Conservation (phyloP, 345 rosid species). For the Melastoma malabathricum region DNA sequence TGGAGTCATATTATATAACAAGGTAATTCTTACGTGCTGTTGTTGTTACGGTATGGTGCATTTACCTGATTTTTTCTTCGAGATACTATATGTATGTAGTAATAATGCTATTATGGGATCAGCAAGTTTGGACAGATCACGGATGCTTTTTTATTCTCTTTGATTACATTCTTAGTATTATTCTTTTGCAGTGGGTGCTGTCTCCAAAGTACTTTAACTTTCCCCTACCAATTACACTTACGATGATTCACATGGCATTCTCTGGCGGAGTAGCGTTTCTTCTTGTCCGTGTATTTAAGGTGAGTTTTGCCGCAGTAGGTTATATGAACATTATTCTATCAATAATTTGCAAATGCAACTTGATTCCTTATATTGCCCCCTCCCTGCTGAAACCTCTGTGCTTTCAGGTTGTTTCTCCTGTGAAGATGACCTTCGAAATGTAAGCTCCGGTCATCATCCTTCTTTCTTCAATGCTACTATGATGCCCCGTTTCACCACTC, state of each 20-base stretch:
- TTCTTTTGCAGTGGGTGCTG: constrained; percentile 82
- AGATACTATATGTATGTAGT: too few species aligned
- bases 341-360: background rate
- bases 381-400: constrained; percentile 3
- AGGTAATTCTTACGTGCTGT: constrained; percentile 26
- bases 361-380: background rate
- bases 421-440: constrained; percentile 94
- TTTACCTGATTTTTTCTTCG: too few species aligned
- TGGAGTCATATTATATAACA: constrained; percentile 82
- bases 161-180: background rate
- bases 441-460: constrained; percentile 20
- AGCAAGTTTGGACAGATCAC: too few species aligned
- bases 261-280: constrained; percentile 64
- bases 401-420: constrained; percentile 82
- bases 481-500: background rate
- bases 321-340: too few species aligned
- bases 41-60: background rate
- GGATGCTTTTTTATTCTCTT: too few species aligned
- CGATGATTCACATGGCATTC: constrained; percentile 95
- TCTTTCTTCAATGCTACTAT: constrained; percentile 2
- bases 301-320: constrained; percentile 10
- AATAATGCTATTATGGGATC: too few species aligned
- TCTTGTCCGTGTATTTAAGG: constrained; percentile 93
- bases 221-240: constrained; percentile 79
- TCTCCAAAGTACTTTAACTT: constrained; percentile 85